phyloP scores from a whole-genome alignment of 2,329 filamentous ascomycete species.

The Neopestalotiopsis sp. region DNA sequence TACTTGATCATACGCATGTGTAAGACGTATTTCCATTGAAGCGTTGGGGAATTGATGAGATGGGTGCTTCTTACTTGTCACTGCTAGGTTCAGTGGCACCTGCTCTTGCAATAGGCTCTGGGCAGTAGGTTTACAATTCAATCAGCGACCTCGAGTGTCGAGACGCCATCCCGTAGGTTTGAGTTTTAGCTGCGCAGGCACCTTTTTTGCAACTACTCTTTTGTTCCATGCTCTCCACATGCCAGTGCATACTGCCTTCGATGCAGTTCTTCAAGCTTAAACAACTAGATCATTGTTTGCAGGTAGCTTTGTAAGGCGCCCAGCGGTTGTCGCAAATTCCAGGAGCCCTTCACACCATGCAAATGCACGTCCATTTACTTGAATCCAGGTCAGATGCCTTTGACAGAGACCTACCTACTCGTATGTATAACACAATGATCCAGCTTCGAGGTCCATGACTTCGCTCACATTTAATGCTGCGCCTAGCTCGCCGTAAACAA shows the following conservation, averaged over 20 bases:
- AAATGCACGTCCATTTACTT: too few species aligned
- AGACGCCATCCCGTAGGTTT: background rate
- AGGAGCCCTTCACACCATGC: too few species aligned
- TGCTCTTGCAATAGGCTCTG: background rate
- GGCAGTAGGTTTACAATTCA: background rate
- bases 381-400: background rate
- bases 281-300: too few species aligned
- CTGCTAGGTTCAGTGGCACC: background rate
- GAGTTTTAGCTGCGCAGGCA: background rate
- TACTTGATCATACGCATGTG: background rate
- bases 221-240: too few species aligned
- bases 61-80: background rate
- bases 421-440: slow-evolving; percentile 24
- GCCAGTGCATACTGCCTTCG: too few species aligned
- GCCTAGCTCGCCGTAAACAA: slow-evolving; percentile 22
- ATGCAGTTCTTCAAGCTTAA: too few species aligned
- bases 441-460: slow-evolving; percentile 23
- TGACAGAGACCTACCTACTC: slow-evolving; percentile 15
- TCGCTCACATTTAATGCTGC: slow-evolving; percentile 21
- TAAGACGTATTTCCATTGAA: background rate
- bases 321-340: too few species aligned
- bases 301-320: too few species aligned
- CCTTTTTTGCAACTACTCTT: too few species aligned
- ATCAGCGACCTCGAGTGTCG: background rate
- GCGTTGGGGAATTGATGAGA: background rate